Base-by-base conservation (phyloP, 164 flowering plant genomes). In the Annona cherimola region DNA sequence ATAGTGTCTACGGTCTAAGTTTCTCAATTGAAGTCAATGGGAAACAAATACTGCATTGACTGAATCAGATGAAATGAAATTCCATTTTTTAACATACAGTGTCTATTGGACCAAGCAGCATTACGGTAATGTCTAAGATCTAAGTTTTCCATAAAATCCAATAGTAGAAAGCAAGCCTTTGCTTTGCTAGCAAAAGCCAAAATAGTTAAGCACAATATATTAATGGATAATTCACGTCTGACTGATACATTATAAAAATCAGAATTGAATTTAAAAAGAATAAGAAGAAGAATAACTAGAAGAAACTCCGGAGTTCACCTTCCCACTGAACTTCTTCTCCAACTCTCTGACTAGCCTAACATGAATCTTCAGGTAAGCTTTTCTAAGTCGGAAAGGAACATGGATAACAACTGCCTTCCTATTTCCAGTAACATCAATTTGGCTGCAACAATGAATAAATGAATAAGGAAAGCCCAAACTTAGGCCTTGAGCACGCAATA, bases 291-390 rank as follows among this genome's bases (percentile, higher is more conserved):
- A 26, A 26, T 26, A 26, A 26, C 35, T 26, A 26, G 35, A 26
- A 26, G 35, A 26, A 26, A 26, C 35, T 26, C 35, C 1, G 35
- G 35, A 26, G 35, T 26, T 68, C 69, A 86, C 87, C 85, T 82
- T 85, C 20, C 88, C 88, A 57, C 88, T 85, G 76, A 85, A 84
- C 75, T 84, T 85, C 79, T 85, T 85, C 76, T 84, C 86, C 26
- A 85, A 77, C 78, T 85, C 88, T 50, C 88, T 78, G 5, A 83
- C 85, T 61, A 85, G 86, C 79, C 77, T 80, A 14, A 84, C 78
- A 67, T 83, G 88, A 69, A 85, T 76, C 75, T 85, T 85, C 39
- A 81, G 80, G 73, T 78, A 85, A 55, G 79, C 77, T 69, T 85
- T 83, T 73, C 85, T 81, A 54, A 84, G 63, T 74, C 88, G 75